Evolutionary conservation across 441 rosid genomes (phyloP).

Genomic region (Geranium incanum): DNA sequence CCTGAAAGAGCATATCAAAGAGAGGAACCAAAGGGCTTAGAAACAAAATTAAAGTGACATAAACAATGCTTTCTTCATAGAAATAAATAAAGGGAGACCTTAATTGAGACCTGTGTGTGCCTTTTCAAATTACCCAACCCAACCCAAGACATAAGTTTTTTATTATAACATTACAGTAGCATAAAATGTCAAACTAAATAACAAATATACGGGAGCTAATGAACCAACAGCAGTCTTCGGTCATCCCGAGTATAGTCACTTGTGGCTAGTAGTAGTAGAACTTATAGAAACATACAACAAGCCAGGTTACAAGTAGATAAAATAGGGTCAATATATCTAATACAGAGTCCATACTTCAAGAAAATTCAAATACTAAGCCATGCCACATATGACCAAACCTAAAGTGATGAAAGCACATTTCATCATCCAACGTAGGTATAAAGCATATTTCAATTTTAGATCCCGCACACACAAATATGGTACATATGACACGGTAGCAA

Average conservation of each 20-base stretch:
- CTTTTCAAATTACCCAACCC: neutral
- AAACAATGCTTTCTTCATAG: neutral
- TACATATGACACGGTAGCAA: too few species aligned
- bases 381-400: neutral
- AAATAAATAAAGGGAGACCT: neutral
- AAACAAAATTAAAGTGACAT: neutral
- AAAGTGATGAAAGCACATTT: neutral
- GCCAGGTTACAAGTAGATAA: neutral
- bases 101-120: neutral
- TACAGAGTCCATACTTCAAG: neutral
- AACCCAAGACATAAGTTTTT: too few species aligned
- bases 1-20: constrained; percentile 33
- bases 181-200: too few species aligned
- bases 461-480: too few species aligned
- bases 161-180: too few species aligned
- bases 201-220: too few species aligned
- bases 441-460: too few species aligned
- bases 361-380: neutral
- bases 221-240: too few species aligned
- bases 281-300: neutral
- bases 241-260: too few species aligned
- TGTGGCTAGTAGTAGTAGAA: too few species aligned
- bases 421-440: too few species aligned
- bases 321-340: neutral
- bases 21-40: neutral